Conservation (phyloP, 2,329 filamentous ascomycete species). For the Chaetomium olivaceum region DNA sequence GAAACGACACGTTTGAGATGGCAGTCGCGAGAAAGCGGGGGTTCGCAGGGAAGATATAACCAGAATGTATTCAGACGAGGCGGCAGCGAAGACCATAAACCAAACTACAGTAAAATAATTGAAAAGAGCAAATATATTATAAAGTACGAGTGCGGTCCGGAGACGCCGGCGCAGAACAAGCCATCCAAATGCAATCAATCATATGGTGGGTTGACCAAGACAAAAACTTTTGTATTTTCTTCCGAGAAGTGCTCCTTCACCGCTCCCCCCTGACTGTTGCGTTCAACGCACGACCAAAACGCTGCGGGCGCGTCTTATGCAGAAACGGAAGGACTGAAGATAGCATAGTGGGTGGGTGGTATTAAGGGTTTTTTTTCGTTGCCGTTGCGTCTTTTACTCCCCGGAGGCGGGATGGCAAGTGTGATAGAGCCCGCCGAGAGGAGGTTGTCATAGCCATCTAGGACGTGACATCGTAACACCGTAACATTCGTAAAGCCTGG, state of each 20-base stretch:
- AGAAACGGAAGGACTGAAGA: neutral
- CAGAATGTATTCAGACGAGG: neutral
- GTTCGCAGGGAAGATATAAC: neutral
- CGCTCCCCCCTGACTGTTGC: slow-evolving; percentile 1
- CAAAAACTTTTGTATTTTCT: slow-evolving; percentile 19
- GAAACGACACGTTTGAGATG: neutral
- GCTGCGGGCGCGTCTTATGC: neutral
- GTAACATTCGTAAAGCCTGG: slow-evolving; percentile 34
- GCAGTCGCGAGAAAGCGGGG: neutral
- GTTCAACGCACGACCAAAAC: neutral
- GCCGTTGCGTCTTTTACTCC: slow-evolving; percentile 21
- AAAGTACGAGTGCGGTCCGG: slow-evolving; percentile 8
- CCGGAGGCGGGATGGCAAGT: slow-evolving; percentile 13
- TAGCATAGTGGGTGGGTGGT: slow-evolving; percentile 8
- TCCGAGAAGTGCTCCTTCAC: slow-evolving; percentile 5
- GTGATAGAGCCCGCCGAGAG: slow-evolving; percentile 20
- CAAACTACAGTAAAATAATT: neutral
- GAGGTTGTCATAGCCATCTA: slow-evolving; percentile 35
- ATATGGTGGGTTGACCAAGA: slow-evolving; percentile 15
- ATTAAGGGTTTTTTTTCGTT: slow-evolving; percentile 19
- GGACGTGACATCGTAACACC: slow-evolving; percentile 37
- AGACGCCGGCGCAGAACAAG: slow-evolving; percentile 1
- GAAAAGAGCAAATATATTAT: slow-evolving; percentile 23
- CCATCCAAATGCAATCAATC: slow-evolving; percentile 19
- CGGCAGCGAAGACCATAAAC: neutral